A percentile compares a stretch with the other conserved stretches of the same genome.
phyloP scores from a whole-genome alignment of 345 rosid genomes.

The Eutrema heterophyllum region DNA sequence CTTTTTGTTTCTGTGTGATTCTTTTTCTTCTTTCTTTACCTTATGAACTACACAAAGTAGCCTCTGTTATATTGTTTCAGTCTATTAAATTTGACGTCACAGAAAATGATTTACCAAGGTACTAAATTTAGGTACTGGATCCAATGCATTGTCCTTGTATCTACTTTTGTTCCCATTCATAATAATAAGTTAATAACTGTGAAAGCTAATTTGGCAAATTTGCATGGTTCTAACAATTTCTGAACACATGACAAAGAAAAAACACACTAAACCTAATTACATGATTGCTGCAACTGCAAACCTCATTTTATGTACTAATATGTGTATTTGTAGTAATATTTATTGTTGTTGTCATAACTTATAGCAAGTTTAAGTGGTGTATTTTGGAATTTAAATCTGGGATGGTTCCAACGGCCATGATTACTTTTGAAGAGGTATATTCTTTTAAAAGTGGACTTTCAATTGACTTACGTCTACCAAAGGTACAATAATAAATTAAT shows the following conservation, averaged over 20 bases:
- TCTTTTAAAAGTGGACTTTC: not conserved
- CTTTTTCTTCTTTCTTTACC: not conserved
- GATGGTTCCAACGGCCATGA: slow-evolving; percentile 1
- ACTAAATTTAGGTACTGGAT: not conserved
- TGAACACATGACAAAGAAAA: not conserved
- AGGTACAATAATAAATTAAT: slow-evolving; percentile 17
- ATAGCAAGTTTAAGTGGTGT: not conserved
- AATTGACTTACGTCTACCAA: slow-evolving; percentile 24
- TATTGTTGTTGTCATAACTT: not conserved
- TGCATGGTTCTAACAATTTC: slow-evolving; percentile 1
- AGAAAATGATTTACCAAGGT: not conserved
- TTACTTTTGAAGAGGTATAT: not conserved
- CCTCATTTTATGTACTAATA: not conserved
- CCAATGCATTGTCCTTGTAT: slow-evolving; percentile 1
- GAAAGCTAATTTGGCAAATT: not conserved
- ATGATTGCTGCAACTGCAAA: not conserved
- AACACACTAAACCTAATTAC: not conserved
- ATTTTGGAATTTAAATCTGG: not conserved
- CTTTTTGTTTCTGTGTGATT: not conserved
- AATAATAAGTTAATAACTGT: not conserved
- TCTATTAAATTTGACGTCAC: slow-evolving; percentile 1
- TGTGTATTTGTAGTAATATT: not conserved
- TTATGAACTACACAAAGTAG: not conserved
- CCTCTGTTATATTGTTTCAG: not conserved
- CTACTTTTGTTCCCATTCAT: not conserved